Evolutionary conservation across 139 green algal genomes (phyloP).

Genomic region (Tetradesmus lagerheimii): DNA sequence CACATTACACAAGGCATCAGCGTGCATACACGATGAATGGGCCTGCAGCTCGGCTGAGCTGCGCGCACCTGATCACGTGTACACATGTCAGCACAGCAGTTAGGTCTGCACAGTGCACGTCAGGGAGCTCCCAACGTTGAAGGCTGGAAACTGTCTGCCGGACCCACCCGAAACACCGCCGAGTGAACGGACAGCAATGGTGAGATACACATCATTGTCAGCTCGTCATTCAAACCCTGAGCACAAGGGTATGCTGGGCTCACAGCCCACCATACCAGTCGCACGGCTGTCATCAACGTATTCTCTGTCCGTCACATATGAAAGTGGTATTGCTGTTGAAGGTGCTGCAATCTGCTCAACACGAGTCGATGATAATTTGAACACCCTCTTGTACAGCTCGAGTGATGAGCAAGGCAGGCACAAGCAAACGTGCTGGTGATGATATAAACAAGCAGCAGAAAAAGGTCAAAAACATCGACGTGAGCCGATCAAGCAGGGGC

Average conservation of each 20-base stretch:
- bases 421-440: constrained; percentile 34
- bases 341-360: neutral
- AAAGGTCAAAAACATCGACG: constrained; percentile 34
- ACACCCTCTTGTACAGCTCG: neutral
- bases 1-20: too few species aligned
- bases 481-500: neutral
- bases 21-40: too few species aligned
- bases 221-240: neutral
- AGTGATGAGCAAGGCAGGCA: constrained; percentile 37
- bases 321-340: neutral
- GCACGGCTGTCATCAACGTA: too few species aligned
- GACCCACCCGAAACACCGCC: too few species aligned
- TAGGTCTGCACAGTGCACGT: too few species aligned
- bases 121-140: too few species aligned
- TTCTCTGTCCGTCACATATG: neutral
- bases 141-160: too few species aligned
- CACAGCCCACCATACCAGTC: neutral
- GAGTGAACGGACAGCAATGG: neutral
- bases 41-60: too few species aligned
- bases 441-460: constrained; percentile 39
- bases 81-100: too few species aligned
- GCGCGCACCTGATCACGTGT: too few species aligned
- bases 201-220: neutral
- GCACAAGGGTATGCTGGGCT: too few species aligned
- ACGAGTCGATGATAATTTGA: neutral